Conservation (phyloP, 2,329 filamentous ascomycete genomes). For the Pseudogymnoascus sp. region DNA sequence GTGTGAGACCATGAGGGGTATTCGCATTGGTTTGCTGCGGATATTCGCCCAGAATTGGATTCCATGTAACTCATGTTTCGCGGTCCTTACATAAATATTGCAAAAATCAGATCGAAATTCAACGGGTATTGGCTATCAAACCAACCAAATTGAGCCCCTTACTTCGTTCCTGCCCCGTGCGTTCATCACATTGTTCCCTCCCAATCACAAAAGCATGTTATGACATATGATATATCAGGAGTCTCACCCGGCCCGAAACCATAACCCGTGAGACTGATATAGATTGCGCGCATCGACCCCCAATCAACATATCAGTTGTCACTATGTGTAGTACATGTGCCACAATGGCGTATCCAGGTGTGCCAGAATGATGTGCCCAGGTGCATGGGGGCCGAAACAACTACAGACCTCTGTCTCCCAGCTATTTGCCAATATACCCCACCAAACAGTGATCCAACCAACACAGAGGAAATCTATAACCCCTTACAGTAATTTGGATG, state of each 20-base stretch:
- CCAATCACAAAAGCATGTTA: background rate
- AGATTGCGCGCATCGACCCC: background rate
- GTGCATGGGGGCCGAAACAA: background rate
- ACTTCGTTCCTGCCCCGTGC: background rate
- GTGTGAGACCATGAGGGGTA: background rate
- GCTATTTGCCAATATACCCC: background rate
- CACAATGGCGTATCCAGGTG: background rate
- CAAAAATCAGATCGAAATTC: background rate
- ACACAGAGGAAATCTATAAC: background rate
- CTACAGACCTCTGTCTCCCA: background rate
- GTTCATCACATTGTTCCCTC: background rate
- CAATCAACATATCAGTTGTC: background rate
- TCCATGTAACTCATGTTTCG: background rate
- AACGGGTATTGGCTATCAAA: background rate
- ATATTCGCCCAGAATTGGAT: background rate
- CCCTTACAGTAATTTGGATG: background rate
- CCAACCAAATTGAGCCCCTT: background rate
- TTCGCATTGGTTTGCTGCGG: background rate
- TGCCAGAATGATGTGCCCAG: background rate
- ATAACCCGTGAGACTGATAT: background rate
- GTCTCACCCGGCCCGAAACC: background rate
- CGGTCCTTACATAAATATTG: background rate
- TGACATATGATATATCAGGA: constrained; percentile 1
- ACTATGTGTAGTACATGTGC: background rate
- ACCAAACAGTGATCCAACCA: background rate